Conservation (phyloP, 495 filamentous ascomycete species). For the Penicillium paradoxum region DNA sequence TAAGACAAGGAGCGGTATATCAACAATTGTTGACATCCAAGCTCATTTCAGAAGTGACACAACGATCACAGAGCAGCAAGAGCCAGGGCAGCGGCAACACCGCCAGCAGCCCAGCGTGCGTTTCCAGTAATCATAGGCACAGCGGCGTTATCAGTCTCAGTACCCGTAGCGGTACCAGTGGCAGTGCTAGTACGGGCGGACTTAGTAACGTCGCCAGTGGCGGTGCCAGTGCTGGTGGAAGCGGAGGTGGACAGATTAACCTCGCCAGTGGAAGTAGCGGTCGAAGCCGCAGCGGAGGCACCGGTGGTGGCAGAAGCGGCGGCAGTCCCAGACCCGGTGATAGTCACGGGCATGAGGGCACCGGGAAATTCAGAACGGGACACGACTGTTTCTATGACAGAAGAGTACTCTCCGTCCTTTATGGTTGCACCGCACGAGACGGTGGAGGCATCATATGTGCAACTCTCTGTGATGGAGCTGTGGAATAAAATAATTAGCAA, state of each 20-base stretch:
- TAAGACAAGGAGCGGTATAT: neutral
- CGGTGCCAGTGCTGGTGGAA: neutral
- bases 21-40: neutral
- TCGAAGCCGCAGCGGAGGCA: constrained; percentile 10
- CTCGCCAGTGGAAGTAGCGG: constrained; percentile 1
- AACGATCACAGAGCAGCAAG: neutral
- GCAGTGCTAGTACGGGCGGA: neutral
- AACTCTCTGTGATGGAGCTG: constrained; percentile 2
- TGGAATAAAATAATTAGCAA: neutral
- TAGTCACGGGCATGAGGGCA: constrained; percentile 3
- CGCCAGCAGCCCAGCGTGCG: constrained; percentile 13
- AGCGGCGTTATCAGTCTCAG: constrained; percentile 10
- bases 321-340: constrained; percentile 11
- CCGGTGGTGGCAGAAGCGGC: constrained; percentile 2
- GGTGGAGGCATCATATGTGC: neutral
- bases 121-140: constrained; percentile 16
- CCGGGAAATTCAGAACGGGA: neutral
- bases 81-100: constrained; percentile 12
- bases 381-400: neutral
- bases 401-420: neutral
- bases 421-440: neutral
- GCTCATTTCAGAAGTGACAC: neutral
- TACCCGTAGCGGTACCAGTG: constrained; percentile 3
- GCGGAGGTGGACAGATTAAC: constrained; percentile 1
- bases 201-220: neutral